Base-by-base conservation (phyloP, 1,284 basidiomycete genomes). In the Salmacisia buchloeana region DNA sequence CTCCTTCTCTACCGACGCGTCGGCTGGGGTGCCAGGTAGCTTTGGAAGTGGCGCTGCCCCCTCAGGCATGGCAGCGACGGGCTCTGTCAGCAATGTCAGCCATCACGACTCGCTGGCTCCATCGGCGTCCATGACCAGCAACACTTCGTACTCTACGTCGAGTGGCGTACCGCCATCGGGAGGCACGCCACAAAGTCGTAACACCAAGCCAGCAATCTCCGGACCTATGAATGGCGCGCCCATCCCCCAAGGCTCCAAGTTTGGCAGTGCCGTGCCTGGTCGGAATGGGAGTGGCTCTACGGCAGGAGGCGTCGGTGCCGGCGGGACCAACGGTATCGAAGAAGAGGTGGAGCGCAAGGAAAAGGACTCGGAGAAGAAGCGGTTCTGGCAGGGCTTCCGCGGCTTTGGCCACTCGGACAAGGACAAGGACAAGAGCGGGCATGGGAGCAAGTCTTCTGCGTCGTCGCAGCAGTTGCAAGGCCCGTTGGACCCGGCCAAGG, bases 241-340 rank as follows among this genome's bases (percentile, higher is more conserved):
- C 34, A 91, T 96, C 39, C 91, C 91, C 7, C 85, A 86, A 52
- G 92, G 92, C 0, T 92, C 89, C 84, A 92, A 92, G 80, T 94
- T 94, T 65, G 81, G 81, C 58, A 27, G 23, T 52, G 29, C 46
- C 18, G 29, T 13, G 10, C 7, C 13, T 23, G 43, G 59, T 2
- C 13, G 62, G 12, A 13, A 41, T 23, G 69, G 67, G 34, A 59
- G 15, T 38, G 35, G 41, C 41, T 7, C 6, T 43, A 43, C 41
- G 7, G 29, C 38, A 27, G 34, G 41, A 18, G 38, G 34, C 12
- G 4, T 6, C 3, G 33, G 41, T 27, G 23, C 27, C 13, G 31
- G 29, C 45, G 58, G 58, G 36, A n/a, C n/a, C n/a, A 21, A 31
- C 21, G 58, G 58, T 13, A 10, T 7, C 12, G 58, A 34, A 18